phyloP scores from a whole-genome alignment of 805 yeast species.

The Zygotorulaspora sp. region DNA sequence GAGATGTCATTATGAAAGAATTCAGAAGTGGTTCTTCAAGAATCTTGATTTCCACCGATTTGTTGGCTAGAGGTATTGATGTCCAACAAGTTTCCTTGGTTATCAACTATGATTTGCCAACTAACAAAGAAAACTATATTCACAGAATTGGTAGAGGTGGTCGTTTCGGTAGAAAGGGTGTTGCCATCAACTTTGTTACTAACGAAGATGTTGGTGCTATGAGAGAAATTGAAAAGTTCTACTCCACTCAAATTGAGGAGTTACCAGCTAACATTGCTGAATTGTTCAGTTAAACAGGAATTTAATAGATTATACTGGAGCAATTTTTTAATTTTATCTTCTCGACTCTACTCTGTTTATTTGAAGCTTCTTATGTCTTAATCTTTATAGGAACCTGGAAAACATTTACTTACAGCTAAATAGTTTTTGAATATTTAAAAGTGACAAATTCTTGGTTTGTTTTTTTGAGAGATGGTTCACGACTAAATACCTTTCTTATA shows the following conservation, averaged over 20 bases:
- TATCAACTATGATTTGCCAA: constrained; percentile 90
- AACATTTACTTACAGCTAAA: background rate
- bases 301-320: constrained; percentile 10
- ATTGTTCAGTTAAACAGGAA: constrained; percentile 25
- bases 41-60: constrained; percentile 91
- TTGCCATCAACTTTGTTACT: constrained; percentile 91
- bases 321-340: constrained; percentile 8
- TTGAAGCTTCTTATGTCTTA: constrained; percentile 3
- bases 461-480: no score
- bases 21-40: constrained; percentile 92
- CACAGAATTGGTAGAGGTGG: constrained; percentile 99
- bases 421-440: constrained; percentile 2
- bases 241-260: constrained; percentile 69
- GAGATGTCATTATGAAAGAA: constrained; percentile 93
- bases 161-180: constrained; percentile 97
- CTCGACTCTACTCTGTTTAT: constrained; percentile 2
- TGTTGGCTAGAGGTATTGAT: constrained; percentile 97
- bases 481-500: no score
- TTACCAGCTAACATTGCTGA: constrained; percentile 74
- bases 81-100: constrained; percentile 97
- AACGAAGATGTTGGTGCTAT: constrained; percentile 67
- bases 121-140: constrained; percentile 89
- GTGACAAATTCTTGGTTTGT: background rate
- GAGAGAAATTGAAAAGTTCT: constrained; percentile 69
- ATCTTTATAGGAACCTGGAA: constrained; percentile 1